A percentile compares a stretch with the other conserved stretches of the same genome.
These are phyloP conservation scores for Nannizziopsis arthrosporioides DNA, from an alignment of 2,329 filamentous ascomycete genomes.

Conservation along the genomic window DNA sequence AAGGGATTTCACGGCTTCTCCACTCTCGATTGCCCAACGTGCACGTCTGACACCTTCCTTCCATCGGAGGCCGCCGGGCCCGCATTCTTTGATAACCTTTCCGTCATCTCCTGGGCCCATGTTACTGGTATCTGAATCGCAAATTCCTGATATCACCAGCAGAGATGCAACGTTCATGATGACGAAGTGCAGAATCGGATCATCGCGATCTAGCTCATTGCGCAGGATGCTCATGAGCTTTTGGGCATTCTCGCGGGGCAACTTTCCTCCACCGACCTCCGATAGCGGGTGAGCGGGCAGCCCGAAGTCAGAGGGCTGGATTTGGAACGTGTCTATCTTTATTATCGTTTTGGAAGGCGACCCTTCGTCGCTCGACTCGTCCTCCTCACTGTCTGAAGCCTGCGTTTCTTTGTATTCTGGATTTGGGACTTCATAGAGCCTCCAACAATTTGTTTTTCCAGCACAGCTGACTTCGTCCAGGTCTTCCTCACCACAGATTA, in stretches of 20 bases:
- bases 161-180: conserved; percentile 86
- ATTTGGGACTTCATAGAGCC: conserved; percentile 46
- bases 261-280: conserved; percentile 72
- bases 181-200: conserved; percentile 86
- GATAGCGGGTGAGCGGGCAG: conserved; percentile 60
- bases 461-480: conserved; percentile 93
- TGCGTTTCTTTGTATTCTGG: conserved; percentile 28
- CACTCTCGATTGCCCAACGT: conserved; percentile 76
- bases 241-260: conserved; percentile 73
- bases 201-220: conserved; percentile 59
- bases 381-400: conserved; percentile 22
- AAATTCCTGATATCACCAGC: conserved; percentile 73
- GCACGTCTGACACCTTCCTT: conserved; percentile 86
- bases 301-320: conserved; percentile 80
- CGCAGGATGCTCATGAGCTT: conserved; percentile 68
- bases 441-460: conserved; percentile 81
- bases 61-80: conserved; percentile 80
- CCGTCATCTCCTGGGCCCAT: conserved; percentile 75
- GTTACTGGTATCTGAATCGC: conserved; percentile 66
- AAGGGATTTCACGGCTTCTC: conserved; percentile 75
- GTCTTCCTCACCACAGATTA: conserved; percentile 89
- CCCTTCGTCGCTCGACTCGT: conserved; percentile 32
- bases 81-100: conserved; percentile 65
- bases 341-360: conserved; percentile 35
- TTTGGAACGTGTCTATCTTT: conserved; percentile 62